Evolutionary conservation across 169 alveolate genomes (phyloP).

Genomic region (Eimeria maxima): DNA sequence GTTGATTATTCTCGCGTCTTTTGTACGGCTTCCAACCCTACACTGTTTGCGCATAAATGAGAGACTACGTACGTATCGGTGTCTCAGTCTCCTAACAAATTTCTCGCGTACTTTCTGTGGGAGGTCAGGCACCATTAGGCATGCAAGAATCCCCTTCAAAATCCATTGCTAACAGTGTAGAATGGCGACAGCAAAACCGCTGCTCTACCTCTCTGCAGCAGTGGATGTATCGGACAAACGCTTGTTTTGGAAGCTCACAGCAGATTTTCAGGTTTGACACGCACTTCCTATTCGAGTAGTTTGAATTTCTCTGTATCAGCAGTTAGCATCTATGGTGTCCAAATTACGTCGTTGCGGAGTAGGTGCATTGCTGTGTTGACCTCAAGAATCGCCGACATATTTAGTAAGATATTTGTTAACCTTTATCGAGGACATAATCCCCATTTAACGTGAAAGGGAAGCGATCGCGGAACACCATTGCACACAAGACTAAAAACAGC

Average conservation of each 20-base stretch:
- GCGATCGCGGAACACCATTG: not conserved
- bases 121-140: not conserved
- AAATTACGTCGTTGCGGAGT: not conserved
- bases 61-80: not conserved
- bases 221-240: not conserved
- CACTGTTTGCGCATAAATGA: not conserved
- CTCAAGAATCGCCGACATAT: not conserved
- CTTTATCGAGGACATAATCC: not conserved
- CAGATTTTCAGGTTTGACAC: not conserved
- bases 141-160: not conserved
- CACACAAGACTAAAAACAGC: not conserved
- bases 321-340: not conserved
- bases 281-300: not conserved
- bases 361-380: not conserved
- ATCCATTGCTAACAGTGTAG: not conserved
- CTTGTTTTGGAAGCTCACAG: not conserved
- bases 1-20: not conserved
- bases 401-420: not conserved
- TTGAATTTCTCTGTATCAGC: not conserved
- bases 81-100: not conserved
- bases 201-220: not conserved
- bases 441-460: not conserved
- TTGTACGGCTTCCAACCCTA: not conserved
- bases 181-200: not conserved
- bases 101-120: not conserved